Evolutionary conservation across 495 filamentous ascomycete genomes (phyloP), one percentile per base, ranked within the genome.

Genomic region (Aspergillus indologenus): DNA sequence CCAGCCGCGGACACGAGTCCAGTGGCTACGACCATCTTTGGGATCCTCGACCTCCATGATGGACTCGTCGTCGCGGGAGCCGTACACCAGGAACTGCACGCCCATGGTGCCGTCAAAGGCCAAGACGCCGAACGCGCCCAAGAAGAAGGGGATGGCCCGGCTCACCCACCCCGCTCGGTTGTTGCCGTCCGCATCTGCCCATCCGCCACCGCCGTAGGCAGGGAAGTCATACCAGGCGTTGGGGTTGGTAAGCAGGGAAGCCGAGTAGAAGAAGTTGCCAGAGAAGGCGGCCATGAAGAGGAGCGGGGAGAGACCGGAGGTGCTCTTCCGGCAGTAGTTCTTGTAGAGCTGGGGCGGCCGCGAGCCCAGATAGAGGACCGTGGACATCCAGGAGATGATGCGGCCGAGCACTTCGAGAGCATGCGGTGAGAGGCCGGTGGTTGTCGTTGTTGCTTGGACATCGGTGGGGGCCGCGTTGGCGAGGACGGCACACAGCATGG

Each of bases 201-300:
- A 87, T 45, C 87, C 87, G 21, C 81, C 75, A 22, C 83, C 83
- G n/a, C 87, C 87, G 61, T 87, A 83, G 0, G 88, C 74, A 9
- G 75, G 71, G 48, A 81, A 84, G 58, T 83, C 73, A 54, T 71
- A 64, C 87, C 87, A 89, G 29, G 82, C 87, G 56, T 84, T 82
- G 6, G 88, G 87, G 66, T 89, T 90, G 5, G 85, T 78, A 21
- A 87, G 65, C 8, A 90, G 70, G 12, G 87, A 88, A 40, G 76
- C 60, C 14, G 85, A 87, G 73, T 90, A 90, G 76, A 89, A 89
- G 49, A 88, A 65, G 66, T 90, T 90, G 17, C 87, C 87, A 62
- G 79, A 80, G 66, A 90, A 90, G 15, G 87, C 87, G 12, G 87
- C 87, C 49, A 84, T 73, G 71, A 90, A 90, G 44, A 90, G 81